Conservation (phyloP, 2,329 filamentous ascomycete species). For the Fusarium chaquense region DNA sequence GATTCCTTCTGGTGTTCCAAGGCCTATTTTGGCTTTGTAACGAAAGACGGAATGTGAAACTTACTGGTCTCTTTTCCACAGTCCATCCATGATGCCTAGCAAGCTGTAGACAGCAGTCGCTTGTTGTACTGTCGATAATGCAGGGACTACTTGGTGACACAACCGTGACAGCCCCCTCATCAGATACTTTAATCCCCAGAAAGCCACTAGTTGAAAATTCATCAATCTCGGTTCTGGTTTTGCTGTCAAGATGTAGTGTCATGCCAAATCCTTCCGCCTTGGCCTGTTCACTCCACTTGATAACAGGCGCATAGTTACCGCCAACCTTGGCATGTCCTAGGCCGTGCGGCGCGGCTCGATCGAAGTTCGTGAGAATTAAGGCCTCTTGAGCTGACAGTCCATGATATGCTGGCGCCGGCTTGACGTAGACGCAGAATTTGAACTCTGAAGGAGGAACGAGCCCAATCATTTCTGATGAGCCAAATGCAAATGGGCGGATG, state of each 20-base stretch:
- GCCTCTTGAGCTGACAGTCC: not conserved
- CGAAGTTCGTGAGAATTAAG: not conserved
- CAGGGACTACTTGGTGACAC: not conserved
- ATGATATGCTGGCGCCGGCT: not conserved
- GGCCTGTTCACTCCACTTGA: not conserved
- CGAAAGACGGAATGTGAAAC: not conserved
- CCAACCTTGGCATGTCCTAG: not conserved
- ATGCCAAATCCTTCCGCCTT: conserved; percentile 1
- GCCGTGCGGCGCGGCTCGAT: not conserved
- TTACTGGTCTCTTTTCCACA: not conserved
- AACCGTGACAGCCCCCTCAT: not conserved
- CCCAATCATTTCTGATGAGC: not conserved
- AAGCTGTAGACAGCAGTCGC: not conserved
- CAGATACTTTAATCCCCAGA: not conserved
- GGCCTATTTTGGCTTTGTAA: not conserved
- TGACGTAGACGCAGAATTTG: conserved; percentile 3
- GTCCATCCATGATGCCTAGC: not conserved
- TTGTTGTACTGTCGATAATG: not conserved
- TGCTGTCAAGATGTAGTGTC: conserved; percentile 1
- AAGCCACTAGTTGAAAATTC: conserved; percentile 1
- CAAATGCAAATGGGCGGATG: conserved; percentile 2
- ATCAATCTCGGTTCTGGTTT: not conserved
- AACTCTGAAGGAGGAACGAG: not conserved
- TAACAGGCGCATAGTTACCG: not conserved
- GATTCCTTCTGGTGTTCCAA: too few relatives aligned